Base-by-base conservation (phyloP, 1,139 yeast genomes). In the Hansenula lynferdii region DNA sequence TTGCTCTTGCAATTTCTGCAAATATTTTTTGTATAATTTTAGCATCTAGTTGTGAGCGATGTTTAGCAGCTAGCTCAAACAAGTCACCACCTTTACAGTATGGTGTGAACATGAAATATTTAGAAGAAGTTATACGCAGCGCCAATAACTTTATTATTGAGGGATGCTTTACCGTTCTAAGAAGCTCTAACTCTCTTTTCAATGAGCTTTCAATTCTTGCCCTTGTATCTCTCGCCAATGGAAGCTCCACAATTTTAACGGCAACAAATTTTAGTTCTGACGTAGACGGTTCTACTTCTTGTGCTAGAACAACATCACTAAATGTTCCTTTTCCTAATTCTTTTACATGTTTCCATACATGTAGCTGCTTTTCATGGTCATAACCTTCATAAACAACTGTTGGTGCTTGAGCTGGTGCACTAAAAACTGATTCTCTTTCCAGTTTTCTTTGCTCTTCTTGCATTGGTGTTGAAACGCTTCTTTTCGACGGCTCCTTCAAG, bases 41-140 rank as follows among this genome's bases (percentile, higher is more conserved):
- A 57, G 81, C 69, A 29, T 68, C 56, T 29, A 74, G 43, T 16
- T 58, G 48, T 12, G 61, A 56, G 20, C 68, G 54, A 47, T 69
- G 53, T n/a, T 62, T 56, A 5, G 75, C 58, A 6, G 84, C 72
- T 41, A 85, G 73, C 30, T 79, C 80, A 51, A 81, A 80, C 32
- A 92, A 60, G 54, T 87, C 95, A 2, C 97, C 97, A 3, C 97
- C 97, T 11, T 67, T 62, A 54, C 90, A 85, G 56, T 75, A 85
- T 3, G 89, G 86, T 51, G 89, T 67, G 35, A 84, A 82, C 57
- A 89, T 71, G 25, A 76, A 58, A 36, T 63, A 61, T 17, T 65
- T 58, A 8, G 52, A 54, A 43, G 18, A 44, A 27, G 28, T 51
- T 49, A 46, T 58, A 53, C 39, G 65, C 56, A 40, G 59, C 29